Evolutionary conservation across 495 filamentous ascomycete species (phyloP).

Genomic region (Aspergillus ellipticus): DNA sequence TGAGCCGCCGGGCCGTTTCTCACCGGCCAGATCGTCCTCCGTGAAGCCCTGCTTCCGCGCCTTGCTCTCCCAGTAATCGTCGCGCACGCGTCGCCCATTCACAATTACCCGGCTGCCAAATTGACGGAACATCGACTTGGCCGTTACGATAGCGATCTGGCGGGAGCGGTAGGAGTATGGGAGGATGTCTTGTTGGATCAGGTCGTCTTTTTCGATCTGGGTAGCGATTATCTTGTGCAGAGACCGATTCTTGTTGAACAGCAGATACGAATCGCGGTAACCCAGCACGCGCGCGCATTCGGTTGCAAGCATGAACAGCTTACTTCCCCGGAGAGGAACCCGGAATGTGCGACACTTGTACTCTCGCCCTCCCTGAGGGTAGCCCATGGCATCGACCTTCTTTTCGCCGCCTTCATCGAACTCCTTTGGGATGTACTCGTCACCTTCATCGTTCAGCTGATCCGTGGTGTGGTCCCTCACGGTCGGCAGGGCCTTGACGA

Average conservation of each 20-base stretch:
- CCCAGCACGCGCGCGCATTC: constrained; percentile 94
- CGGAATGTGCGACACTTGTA: constrained; percentile 92
- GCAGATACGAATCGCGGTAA: constrained; percentile 93
- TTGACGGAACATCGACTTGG: constrained; percentile 98
- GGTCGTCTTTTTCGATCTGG: constrained; percentile 92
- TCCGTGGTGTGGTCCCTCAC: constrained; percentile 97
- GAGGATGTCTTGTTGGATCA: constrained; percentile 90
- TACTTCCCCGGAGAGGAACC: constrained; percentile 84
- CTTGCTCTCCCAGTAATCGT: constrained; percentile 99
- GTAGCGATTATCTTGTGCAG: constrained; percentile 97
- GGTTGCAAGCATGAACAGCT: constrained; percentile 97
- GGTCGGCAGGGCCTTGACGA: constrained; percentile 92
- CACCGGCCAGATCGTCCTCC: constrained; percentile 91
- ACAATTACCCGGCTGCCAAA: constrained; percentile 95
- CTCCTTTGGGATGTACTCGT: constrained; percentile 94
- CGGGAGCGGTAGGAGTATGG: constrained; percentile 97
- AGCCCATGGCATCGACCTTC: constrained; percentile 82
- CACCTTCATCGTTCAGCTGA: constrained; percentile 84
- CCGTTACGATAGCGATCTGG: constrained; percentile 97
- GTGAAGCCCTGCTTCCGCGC: constrained; percentile 97
- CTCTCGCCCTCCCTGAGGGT: constrained; percentile 75
- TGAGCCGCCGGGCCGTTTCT: constrained; percentile 89
- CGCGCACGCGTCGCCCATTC: constrained; percentile 83
- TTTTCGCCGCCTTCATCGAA: constrained; percentile 87
- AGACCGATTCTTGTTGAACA: constrained; percentile 99